phyloP scores from a whole-genome alignment of 148 eudicot species.

The Chenopodium berlandieri region DNA sequence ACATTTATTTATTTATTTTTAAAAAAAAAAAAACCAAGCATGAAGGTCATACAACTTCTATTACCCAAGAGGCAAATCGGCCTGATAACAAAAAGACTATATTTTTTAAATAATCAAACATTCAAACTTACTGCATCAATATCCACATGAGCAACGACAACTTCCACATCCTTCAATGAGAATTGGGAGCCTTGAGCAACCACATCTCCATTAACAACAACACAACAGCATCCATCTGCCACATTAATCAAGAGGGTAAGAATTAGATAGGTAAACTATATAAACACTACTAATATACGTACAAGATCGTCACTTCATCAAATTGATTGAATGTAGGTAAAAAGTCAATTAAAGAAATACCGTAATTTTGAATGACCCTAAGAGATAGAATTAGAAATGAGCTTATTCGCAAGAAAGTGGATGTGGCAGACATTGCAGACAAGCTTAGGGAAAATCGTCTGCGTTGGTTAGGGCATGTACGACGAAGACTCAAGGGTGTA shows the following conservation, averaged over 20 bases:
- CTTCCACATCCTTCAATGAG: constrained; percentile 90
- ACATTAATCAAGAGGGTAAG: constrained; percentile 16
- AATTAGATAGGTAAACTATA: neutral
- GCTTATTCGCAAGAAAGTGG: too few relatives aligned
- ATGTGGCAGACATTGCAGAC: too few relatives aligned
- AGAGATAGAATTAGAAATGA: too few relatives aligned
- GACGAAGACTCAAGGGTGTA: too few relatives aligned
- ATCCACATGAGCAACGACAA: constrained; percentile 87
- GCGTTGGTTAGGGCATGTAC: too few relatives aligned
- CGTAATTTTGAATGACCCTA: too few relatives aligned
- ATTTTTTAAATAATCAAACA: neutral
- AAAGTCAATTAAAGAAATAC: too few relatives aligned
- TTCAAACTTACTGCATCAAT: constrained; percentile 74
- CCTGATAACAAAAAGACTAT: neutral
- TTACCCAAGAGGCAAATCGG: neutral
- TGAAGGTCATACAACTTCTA: neutral
- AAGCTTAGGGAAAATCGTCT: too few relatives aligned
- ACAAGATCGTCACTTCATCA: neutral
- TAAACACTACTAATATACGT: neutral
- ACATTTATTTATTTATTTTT: too few relatives aligned
- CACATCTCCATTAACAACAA: constrained; percentile 92
- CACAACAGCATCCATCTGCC: constrained; percentile 91
- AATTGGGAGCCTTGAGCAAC: constrained; percentile 99
- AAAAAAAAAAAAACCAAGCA: too few relatives aligned
- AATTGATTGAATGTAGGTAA: neutral